These are phyloP conservation scores for Fusarium xyrophilum DNA, from an alignment of 2,329 filamentous ascomycete species.

Conservation along the genomic window DNA sequence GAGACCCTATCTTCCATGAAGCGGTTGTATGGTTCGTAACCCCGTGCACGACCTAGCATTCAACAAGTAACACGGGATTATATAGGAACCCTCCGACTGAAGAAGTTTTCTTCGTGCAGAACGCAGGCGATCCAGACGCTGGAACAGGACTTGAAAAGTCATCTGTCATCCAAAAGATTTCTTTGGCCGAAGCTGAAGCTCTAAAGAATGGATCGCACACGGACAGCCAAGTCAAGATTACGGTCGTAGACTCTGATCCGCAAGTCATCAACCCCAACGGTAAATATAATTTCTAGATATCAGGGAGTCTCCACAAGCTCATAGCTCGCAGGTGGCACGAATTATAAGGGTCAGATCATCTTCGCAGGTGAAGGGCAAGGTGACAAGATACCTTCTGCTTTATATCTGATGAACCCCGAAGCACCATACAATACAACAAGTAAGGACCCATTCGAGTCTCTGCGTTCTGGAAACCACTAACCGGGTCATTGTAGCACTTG, in stretches of 20 bases:
- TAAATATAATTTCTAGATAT: constrained; percentile 17
- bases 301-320: accelerated
- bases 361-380: constrained; percentile 61
- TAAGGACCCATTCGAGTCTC: constrained; percentile 20
- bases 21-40: constrained; percentile 56
- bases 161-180: constrained; percentile 58
- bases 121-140: constrained; percentile 54
- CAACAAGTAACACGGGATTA: not conserved
- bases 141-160: constrained; percentile 61
- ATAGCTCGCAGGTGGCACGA: constrained; percentile 52
- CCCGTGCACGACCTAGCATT: accelerated
- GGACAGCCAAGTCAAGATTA: constrained; percentile 50
- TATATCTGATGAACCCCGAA: constrained; percentile 41
- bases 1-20: constrained; percentile 61
- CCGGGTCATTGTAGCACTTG: constrained; percentile 46
- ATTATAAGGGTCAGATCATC: constrained; percentile 57
- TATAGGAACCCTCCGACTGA: constrained; percentile 52
- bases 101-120: constrained; percentile 63
- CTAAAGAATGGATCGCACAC: constrained; percentile 14
- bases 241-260: constrained; percentile 52
- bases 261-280: constrained; percentile 59
- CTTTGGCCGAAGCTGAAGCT: constrained; percentile 51
- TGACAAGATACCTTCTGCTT: constrained; percentile 38
- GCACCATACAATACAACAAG: constrained; percentile 59
- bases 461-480: not conserved